These are phyloP conservation scores for Sesbania bispinosa DNA, from an alignment of 306 rosid species.

Conservation along the genomic window DNA sequence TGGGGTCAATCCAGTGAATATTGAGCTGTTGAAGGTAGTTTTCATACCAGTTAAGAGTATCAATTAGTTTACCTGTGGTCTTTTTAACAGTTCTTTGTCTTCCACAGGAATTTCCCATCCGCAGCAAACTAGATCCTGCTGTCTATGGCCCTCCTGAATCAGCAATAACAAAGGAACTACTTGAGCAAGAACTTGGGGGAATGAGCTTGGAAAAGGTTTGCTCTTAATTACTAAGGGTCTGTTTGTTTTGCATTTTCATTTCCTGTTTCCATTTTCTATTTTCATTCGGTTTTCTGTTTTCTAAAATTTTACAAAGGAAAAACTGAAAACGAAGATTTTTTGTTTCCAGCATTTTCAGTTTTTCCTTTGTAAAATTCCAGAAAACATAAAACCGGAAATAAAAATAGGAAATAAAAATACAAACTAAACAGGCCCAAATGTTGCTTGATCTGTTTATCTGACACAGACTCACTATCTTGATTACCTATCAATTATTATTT, in stretches of 20 bases:
- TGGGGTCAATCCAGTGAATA: constrained; percentile 89
- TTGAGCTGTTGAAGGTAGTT: constrained; percentile 79
- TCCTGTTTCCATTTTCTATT: too few relatives aligned
- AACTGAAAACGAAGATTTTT: too few relatives aligned
- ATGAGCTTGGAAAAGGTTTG: constrained; percentile 73
- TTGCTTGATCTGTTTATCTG: constrained; percentile 13
- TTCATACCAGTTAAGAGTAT: constrained; percentile 12
- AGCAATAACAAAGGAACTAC: constrained; percentile 68
- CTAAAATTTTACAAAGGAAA: too few relatives aligned
- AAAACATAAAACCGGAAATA: too few relatives aligned
- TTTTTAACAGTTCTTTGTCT: background rate
- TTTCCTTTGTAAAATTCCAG: too few relatives aligned
- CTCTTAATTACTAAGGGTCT: too few relatives aligned
- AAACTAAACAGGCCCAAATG: too few relatives aligned
- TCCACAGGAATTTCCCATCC: constrained; percentile 74
- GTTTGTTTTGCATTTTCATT: too few relatives aligned
- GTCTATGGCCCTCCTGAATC: constrained; percentile 79
- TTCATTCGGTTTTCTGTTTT: too few relatives aligned
- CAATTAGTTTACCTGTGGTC: background rate
- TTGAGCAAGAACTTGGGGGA: constrained; percentile 74
- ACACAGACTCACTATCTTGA: background rate
- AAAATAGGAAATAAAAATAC: too few relatives aligned
- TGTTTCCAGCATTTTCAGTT: too few relatives aligned
- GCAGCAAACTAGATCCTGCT: constrained; percentile 72
- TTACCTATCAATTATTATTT: constrained; percentile 16